phyloP scores from a whole-genome alignment of 768 basidiomycete genomes.

The Thelephora ganbajun region DNA sequence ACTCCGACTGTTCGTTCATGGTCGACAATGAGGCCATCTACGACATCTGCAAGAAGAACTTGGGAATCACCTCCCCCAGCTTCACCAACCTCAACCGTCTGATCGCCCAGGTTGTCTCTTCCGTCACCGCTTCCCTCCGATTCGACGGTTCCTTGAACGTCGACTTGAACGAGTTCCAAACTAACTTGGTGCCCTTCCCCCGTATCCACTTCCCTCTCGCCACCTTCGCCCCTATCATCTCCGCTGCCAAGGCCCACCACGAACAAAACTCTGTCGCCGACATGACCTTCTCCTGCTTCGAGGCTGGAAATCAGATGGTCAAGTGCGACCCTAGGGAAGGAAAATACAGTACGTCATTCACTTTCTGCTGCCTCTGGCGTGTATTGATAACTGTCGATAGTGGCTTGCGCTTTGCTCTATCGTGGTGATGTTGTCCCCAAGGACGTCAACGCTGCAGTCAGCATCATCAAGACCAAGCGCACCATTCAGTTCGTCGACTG shows the following conservation, averaged over 20 bases:
- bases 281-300: conserved; percentile 66
- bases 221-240: conserved; percentile 54
- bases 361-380: conserved; percentile 1
- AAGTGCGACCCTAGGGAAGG: conserved; percentile 71
- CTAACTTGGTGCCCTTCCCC: conserved; percentile 53
- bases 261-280: conserved; percentile 59
- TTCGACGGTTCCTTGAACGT: conserved; percentile 59
- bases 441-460: conserved; percentile 64
- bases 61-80: conserved; percentile 40
- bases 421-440: conserved; percentile 70
- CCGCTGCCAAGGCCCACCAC: conserved; percentile 48
- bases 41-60: conserved; percentile 47
- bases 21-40: conserved; percentile 64
- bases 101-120: conserved; percentile 49
- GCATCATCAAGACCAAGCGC: conserved; percentile 63
- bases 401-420: conserved; percentile 59
- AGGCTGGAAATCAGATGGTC: conserved; percentile 67
- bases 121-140: conserved; percentile 33
- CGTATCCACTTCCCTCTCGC: conserved; percentile 59
- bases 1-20: conserved; percentile 99
- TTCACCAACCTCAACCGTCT: conserved; percentile 56
- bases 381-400: conserved; percentile 13
- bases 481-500: conserved; percentile 73
- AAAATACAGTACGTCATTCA: conserved; percentile 45
- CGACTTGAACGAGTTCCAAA: conserved; percentile 61